Conservation (phyloP, 805 yeast genomes). For the Candida easanensis region DNA sequence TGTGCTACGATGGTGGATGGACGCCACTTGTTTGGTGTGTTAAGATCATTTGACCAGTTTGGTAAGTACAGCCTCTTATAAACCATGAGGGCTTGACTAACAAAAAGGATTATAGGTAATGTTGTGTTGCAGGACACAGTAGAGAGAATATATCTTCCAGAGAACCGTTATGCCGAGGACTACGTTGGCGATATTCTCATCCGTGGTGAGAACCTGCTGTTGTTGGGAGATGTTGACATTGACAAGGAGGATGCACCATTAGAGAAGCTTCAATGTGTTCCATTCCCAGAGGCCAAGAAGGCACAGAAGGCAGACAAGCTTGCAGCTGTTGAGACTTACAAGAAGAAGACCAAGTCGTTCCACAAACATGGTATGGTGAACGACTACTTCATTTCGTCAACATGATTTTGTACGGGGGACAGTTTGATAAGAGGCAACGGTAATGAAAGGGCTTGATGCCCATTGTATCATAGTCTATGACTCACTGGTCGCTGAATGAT, state of each 20-base stretch:
- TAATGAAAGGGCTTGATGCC: neutral
- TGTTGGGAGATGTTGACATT: conserved; percentile 91
- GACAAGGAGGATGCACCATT: conserved; percentile 77
- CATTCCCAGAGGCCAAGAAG: conserved; percentile 58
- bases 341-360: conserved; percentile 43
- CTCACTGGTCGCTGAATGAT: neutral
- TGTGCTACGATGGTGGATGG: conserved; percentile 90
- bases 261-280: conserved; percentile 51
- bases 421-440: no score
- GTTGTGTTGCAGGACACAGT: conserved; percentile 87
- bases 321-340: conserved; percentile 39
- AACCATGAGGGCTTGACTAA: neutral
- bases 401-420: no score
- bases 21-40: conserved; percentile 77
- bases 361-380: conserved; percentile 54
- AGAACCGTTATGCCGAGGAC: conserved; percentile 67
- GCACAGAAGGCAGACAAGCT: conserved; percentile 33
- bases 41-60: conserved; percentile 94
- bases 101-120: conserved; percentile 49
- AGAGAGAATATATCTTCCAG: conserved; percentile 74
- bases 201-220: conserved; percentile 93
- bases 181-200: conserved; percentile 79
- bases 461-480: conserved; percentile 1
- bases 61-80: conserved; percentile 32
- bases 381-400: conserved; percentile 44